Evolutionary conservation across 352 stramenopile genomes (phyloP).

Genomic region (Pythium pyrilobum): DNA sequence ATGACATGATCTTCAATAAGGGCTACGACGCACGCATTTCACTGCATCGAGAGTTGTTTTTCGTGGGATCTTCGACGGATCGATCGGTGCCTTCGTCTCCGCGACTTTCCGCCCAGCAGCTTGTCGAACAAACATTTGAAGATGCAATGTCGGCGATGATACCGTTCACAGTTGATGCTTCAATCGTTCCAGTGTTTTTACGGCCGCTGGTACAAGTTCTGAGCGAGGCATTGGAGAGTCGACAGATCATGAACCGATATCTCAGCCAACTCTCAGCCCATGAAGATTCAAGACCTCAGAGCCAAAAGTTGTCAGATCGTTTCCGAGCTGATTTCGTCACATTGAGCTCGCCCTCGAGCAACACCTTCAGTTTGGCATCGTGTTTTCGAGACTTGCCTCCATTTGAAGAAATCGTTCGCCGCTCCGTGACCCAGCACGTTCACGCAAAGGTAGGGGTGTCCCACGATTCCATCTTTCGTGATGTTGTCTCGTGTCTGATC

Average conservation of each 20-base stretch:
- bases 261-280: constrained; percentile 28
- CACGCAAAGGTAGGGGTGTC: constrained; percentile 22
- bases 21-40: constrained; percentile 32
- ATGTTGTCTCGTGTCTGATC: neutral
- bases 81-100: constrained; percentile 16
- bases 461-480: neutral
- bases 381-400: neutral
- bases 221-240: constrained; percentile 47
- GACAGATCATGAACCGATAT: constrained; percentile 61
- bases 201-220: constrained; percentile 25
- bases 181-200: constrained; percentile 44
- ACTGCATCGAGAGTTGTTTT: constrained; percentile 53
- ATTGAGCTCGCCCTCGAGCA: neutral
- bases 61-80: constrained; percentile 4
- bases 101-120: constrained; percentile 3
- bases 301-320: neutral
- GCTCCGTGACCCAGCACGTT: constrained; percentile 1
- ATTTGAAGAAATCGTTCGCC: constrained; percentile 4
- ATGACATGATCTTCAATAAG: constrained; percentile 44
- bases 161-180: constrained; percentile 33
- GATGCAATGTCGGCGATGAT: constrained; percentile 32
- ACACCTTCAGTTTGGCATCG: too few species aligned
- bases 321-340: constrained; percentile 3
- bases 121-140: constrained; percentile 29
- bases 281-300: constrained; percentile 1